Conservation (phyloP, 352 stramenopile genomes). For the Blastocystis sp. region DNA sequence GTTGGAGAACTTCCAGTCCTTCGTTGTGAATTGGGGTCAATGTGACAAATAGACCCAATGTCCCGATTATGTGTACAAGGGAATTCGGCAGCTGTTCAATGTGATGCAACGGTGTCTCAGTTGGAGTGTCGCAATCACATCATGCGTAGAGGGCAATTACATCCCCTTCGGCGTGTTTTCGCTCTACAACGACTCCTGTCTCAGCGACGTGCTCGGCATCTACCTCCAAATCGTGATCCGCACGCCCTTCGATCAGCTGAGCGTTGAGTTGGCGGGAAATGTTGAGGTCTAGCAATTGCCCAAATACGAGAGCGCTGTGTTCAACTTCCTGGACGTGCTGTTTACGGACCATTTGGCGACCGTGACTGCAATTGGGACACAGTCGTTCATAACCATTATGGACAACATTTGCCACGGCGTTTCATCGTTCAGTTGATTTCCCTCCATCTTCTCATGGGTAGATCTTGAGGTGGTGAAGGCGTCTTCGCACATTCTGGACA, state of each 20-base stretch:
- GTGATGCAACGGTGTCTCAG: conserved; percentile 58
- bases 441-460: not conserved
- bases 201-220: conserved; percentile 22
- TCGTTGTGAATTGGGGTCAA: not conserved
- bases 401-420: conserved; percentile 53
- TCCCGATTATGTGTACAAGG: conserved; percentile 60
- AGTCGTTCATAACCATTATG: conserved; percentile 63
- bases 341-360: conserved; percentile 56
- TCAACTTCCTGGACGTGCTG: conserved; percentile 59
- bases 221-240: conserved; percentile 67
- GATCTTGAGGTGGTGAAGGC: conserved; percentile 34
- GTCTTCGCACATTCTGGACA: conserved; percentile 22
- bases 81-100: conserved; percentile 64
- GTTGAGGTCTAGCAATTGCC: conserved; percentile 55
- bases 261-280: not conserved
- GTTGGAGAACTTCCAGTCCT: conserved; percentile 38
- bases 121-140: not conserved
- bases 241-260: conserved; percentile 50
- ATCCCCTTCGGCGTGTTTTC: conserved; percentile 61
- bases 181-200: conserved; percentile 46
- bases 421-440: conserved; percentile 19
- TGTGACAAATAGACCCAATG: conserved; percentile 20
- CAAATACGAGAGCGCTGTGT: conserved; percentile 61
- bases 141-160: conserved; percentile 55
- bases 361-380: conserved; percentile 29